phyloP scores from a whole-genome alignment of 306 rosid species.

The Malus sieversii region DNA sequence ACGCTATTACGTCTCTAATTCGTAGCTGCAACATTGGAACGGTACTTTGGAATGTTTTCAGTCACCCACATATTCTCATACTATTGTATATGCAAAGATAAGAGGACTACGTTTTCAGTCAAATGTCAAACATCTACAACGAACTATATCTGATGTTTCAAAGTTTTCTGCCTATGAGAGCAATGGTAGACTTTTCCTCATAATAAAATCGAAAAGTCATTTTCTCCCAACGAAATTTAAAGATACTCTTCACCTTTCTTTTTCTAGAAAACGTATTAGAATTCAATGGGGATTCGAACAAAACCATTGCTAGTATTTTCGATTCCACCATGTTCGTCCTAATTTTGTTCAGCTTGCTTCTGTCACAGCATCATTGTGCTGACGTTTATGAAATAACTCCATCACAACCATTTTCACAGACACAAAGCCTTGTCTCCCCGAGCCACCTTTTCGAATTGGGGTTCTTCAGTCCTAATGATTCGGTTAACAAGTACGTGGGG shows the following conservation, averaged over 20 bases:
- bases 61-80: too few species aligned
- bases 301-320: too few species aligned
- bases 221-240: neutral
- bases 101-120: neutral
- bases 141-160: neutral
- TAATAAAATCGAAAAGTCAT: neutral
- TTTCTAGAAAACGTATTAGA: too few species aligned
- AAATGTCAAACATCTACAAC: neutral
- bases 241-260: too few species aligned
- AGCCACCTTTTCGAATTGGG: neutral
- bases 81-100: too few species aligned
- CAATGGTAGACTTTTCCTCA: neutral
- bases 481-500: conserved; percentile 8
- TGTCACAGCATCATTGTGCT: neutral
- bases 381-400: neutral
- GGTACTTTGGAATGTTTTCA: conserved; percentile 19
- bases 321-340: neutral
- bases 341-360: neutral
- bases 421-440: neutral
- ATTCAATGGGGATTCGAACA: neutral
- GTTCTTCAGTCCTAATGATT: neutral
- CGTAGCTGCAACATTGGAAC: neutral
- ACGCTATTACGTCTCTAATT: neutral
- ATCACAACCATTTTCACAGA: neutral
- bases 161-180: neutral